Base-by-base conservation (phyloP, 2,329 filamentous ascomycete genomes). In the Waltergamsia citrina region DNA sequence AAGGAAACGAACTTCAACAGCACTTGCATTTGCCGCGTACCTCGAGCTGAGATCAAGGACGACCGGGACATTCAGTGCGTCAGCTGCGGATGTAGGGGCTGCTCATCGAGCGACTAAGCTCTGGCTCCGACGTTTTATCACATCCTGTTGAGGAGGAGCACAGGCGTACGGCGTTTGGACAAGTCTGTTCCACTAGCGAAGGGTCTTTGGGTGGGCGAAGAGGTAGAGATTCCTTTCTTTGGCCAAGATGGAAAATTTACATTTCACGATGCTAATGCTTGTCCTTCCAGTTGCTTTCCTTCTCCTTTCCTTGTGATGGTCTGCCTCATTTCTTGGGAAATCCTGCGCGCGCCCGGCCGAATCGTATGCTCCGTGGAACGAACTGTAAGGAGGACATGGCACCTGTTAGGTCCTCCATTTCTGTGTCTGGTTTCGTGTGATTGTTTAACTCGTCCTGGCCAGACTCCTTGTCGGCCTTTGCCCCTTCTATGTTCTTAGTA, bases 1-100 rank as follows among this genome's bases (percentile, higher is more conserved):
- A 96, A 96, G 60, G 92, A 98, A 68, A 98, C 92, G 20, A 98
- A 98, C 60, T 98, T 96, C 67, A 92, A 90, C 59, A 84, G 85
- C 43, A 98, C 90, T 1, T 98, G 92, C 56, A 92, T 98, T 51
- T 98, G 92, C 58, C 84, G 92, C 33, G 90, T 98, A 33, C 92
- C 92, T 2, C 81, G 83, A 53, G 81, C 85, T 21, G 77, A 93
- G 56, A 62, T 98, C 52, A 94, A 94, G 59, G 87, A 94, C 50
- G 80, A 86, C 27, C 83, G 92, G 54, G 82, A 85, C 24, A 80
- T 96, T 21, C 82, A 96, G 58, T 98, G 92, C 53, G 86, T 96
- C 33, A 94, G 76, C 60, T 98, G 92, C 58, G 92, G 92, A 7
- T 98, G 92, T 57, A 71, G 85, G 51, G 90, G 90, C 1, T 96